Evolutionary conservation across 441 rosid genomes (phyloP).

Genomic region (Syzygium malaccense): DNA sequence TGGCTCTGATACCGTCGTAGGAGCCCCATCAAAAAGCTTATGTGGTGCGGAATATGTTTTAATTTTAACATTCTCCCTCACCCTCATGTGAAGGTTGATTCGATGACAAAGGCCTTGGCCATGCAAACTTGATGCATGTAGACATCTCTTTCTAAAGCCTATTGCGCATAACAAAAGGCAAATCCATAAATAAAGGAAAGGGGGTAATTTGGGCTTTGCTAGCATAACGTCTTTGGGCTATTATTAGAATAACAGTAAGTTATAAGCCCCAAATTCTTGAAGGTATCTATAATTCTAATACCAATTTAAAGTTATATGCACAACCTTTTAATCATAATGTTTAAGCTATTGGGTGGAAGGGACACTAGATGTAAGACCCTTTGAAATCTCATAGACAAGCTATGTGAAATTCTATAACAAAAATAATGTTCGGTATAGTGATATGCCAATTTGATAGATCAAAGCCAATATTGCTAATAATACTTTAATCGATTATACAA

Average conservation of each 20-base stretch:
- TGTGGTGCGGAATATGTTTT: not conserved
- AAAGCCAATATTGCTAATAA: not conserved
- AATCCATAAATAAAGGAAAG: not conserved
- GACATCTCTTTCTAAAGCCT: not conserved
- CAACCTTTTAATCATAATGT: not conserved
- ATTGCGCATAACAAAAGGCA: not conserved
- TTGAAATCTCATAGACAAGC: not conserved
- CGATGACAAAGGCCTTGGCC: not conserved
- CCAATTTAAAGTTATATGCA: not conserved
- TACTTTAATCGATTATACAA: not conserved
- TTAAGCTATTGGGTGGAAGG: not conserved
- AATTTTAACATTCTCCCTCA: not conserved
- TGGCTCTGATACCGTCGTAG: not conserved
- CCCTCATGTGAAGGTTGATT: not conserved
- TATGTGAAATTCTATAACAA: not conserved
- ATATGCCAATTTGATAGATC: not conserved
- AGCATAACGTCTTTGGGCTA: too few species aligned
- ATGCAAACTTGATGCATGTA: not conserved
- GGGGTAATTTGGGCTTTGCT: not conserved
- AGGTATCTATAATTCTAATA: not conserved
- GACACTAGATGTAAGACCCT: not conserved
- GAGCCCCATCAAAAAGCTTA: not conserved
- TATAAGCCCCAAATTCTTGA: too few species aligned
- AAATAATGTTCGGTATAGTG: not conserved
- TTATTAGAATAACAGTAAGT: too few species aligned